Conservation (phyloP, 805 yeast genomes). For the Pichia exigua region DNA sequence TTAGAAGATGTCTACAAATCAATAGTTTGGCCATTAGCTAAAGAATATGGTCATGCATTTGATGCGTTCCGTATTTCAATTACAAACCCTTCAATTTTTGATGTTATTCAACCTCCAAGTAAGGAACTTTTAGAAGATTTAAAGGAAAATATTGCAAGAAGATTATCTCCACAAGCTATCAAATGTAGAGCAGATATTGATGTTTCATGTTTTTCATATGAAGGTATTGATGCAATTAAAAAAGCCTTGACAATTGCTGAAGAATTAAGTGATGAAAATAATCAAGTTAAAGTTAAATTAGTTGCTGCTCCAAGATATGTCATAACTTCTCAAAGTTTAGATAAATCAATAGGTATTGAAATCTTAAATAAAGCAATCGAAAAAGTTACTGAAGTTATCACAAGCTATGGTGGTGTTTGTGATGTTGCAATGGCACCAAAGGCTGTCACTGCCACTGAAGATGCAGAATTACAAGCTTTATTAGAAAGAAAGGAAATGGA, state of each 20-base stretch:
- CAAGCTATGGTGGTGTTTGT: constrained; percentile 73
- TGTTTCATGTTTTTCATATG: constrained; percentile 94
- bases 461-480: constrained; percentile 92
- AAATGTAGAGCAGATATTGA: constrained; percentile 98
- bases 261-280: constrained; percentile 68
- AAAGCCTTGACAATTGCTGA: constrained; percentile 84
- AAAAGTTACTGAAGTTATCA: constrained; percentile 62
- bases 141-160: constrained; percentile 77
- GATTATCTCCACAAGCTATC: constrained; percentile 96
- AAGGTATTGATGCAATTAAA: constrained; percentile 96
- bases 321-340: constrained; percentile 85
- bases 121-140: constrained; percentile 75
- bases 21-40: constrained; percentile 96
- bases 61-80: constrained; percentile 96
- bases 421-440: constrained; percentile 96
- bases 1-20: constrained; percentile 80
- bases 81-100: constrained; percentile 84
- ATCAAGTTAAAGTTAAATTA: constrained; percentile 86
- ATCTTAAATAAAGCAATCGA: constrained; percentile 72
- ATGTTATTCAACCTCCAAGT: constrained; percentile 57
- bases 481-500: constrained; percentile 90
- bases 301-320: constrained; percentile 98
- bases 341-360: constrained; percentile 82
- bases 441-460: constrained; percentile 98
- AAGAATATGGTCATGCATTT: constrained; percentile 92